Evolutionary conservation across 2,329 filamentous ascomycete species (phyloP), one percentile per base, ranked within the genome.

Genomic region (Nothophaeocryptopus gaeumannii): DNA sequence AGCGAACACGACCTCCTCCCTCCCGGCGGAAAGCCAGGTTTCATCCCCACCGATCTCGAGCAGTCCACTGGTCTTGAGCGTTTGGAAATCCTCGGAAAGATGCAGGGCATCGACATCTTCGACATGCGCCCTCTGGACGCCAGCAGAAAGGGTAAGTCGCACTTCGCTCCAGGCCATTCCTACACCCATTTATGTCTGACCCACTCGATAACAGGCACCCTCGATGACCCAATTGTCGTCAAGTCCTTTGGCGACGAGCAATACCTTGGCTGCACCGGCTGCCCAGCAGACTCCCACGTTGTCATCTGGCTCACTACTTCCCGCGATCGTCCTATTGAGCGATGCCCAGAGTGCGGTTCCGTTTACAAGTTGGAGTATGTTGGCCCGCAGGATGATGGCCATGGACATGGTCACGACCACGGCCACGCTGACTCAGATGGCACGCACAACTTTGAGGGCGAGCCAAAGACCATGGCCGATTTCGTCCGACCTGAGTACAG

Each of bases 351-450:
- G 80, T 99, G 93, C 77, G 93, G 93, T 63, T 89, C 84, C 72
- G 89, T 93, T 63, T 91, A 95, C 80, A 95, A 96, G 85, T 93
- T 97, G 88, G 86, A 96, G 71, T 99, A 96, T 74, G 77, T 96
- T 61, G 93, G 93, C 55, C 84, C 90, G 44, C 72, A 84, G 69
- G 87, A 93, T 60, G 85, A 91, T 70, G 74, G 78, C 66, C 81
- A 88, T 71, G 74, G 77, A 63, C 75, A 72, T 56, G 62, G 56
- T 33, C 56, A 66, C 51, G 54, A 60, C 35, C 60, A 83, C 68
- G 68, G 67, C 53, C 69, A 83, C 65, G 56, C 55, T 39, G 63
- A 74, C 61, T 65, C 69, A 55, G 74, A 78, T 65, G 71, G 69
- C 54, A 70, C 74, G 65, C 77, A 82, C 67, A 70, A 73, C 63